Evolutionary conservation across 164 flowering plant species (phyloP), one percentile per base, ranked within the genome.

Genomic region (Aristolochia fimbriata): DNA sequence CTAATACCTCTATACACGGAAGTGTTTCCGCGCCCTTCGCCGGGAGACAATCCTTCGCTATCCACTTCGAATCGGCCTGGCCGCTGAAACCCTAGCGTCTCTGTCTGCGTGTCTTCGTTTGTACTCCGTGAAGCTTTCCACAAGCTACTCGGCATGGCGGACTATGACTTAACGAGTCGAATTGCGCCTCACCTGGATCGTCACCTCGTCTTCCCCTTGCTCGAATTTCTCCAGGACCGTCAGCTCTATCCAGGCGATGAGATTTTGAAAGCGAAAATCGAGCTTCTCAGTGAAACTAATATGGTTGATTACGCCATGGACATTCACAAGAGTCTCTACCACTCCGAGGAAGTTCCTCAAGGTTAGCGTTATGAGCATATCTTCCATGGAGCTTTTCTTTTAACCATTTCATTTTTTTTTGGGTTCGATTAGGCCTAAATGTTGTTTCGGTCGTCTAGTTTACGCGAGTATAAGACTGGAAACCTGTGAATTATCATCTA

Each of bases 221-320:
- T 93, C 13, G 96, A 93, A 64, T 93, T 87, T 62, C 76, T 86
- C 8, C 98, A 93, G 51, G 97, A 89, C 71, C 70, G 76, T 1
- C 78, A 74, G 25, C 62, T 86, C 5, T 78, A 93, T 66, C 73
- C 83, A 0, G 88, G 87, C 16, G 91, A 81, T 31, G 80, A 83
- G 71, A 90, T 90, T 58, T 77, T 90, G 43, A 87, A 93, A 65
- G 81, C 83, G 4, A 93, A 93, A 78, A 88, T 87, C 65, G 87
- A 84, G 65, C 86, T 93, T 11, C 83, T 93, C 20, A 90, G 80
- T 77, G 68, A 87, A 62, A 93, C 98, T 10, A 93, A 93, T 77
- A 93, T 93, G 98, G 98, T 93, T 21, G 98, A 93, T 62, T 93
- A 87, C 68, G 98, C 98, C 63, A 93, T 90, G 96, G 98, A 93